Conservation (phyloP, 305 asterid species). For the Salvia sclarea region DNA sequence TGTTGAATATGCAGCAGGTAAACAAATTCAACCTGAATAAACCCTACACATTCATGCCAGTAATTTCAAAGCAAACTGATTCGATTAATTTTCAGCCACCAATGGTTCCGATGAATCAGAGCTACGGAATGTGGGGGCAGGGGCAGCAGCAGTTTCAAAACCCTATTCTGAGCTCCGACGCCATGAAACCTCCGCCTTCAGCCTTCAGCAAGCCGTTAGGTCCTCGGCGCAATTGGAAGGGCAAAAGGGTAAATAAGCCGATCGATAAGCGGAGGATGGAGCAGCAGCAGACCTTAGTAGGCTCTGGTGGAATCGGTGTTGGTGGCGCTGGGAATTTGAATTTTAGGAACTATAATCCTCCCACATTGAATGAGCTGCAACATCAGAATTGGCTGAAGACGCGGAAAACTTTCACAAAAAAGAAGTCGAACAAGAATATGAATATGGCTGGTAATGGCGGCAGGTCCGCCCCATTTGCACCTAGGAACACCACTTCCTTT, state of each 20-base stretch:
- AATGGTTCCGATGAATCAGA: constrained; percentile 65
- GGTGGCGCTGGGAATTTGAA: constrained; percentile 38
- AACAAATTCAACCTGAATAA: constrained; percentile 3
- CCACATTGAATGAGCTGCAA: constrained; percentile 65
- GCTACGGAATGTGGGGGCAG: constrained; percentile 64
- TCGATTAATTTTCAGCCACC: constrained; percentile 28
- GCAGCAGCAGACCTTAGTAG: constrained; percentile 34
- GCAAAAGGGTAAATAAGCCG: constrained; percentile 54
- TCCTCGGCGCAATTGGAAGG: constrained; percentile 83
- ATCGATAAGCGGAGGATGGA: constrained; percentile 59
- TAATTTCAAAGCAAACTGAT: constrained; percentile 10
- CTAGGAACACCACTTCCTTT: constrained; percentile 73
- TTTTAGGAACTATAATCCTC: constrained; percentile 60
- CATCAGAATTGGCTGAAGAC: constrained; percentile 72
- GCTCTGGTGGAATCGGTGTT: constrained; percentile 30
- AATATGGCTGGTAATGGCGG: constrained; percentile 36
- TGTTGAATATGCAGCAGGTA: constrained; percentile 52
- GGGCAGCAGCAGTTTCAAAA: constrained; percentile 55
- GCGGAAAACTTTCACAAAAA: constrained; percentile 56
- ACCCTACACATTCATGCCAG: background rate
- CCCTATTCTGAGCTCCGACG: constrained; percentile 46
- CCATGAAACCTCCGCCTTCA: constrained; percentile 39
- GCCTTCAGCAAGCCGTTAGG: constrained; percentile 56
- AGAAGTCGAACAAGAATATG: constrained; percentile 50
- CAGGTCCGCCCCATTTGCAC: constrained; percentile 68